Percentiles rank a stretch among this genome's conserved stretches.
These are phyloP conservation scores for Sphagnum fallax DNA, from an alignment of 228 moss, liverwort and hornwort genomes.

Conservation along the genomic window DNA sequence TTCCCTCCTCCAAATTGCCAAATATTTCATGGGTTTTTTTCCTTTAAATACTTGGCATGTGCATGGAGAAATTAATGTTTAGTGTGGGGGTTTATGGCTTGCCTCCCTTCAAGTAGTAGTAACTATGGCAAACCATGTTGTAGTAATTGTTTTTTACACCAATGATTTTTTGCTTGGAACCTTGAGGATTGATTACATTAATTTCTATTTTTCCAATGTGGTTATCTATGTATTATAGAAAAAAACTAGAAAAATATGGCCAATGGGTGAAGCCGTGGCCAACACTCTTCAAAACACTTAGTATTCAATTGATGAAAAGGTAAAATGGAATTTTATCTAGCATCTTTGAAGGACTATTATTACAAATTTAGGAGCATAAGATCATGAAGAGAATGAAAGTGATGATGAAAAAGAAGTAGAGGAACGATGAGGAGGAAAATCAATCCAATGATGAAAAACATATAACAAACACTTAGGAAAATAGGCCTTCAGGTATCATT, in stretches of 20 bases:
- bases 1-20: too few species aligned
- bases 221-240: background rate
- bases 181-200: too few species aligned
- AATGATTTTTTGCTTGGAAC: background rate
- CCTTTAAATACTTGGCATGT: too few species aligned
- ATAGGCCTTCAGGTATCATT: conserved; percentile 20
- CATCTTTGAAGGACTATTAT: conserved; percentile 75
- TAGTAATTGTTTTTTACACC: background rate
- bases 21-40: too few species aligned
- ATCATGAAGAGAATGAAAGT: conserved; percentile 16
- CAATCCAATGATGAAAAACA: conserved; percentile 5
- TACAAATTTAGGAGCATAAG: conserved; percentile 20
- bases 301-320: conserved; percentile 92
- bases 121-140: too few species aligned
- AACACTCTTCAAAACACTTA: conserved; percentile 86
- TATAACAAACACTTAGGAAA: background rate
- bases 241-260: conserved; percentile 31
- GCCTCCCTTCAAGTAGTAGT: too few species aligned
- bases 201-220: background rate
- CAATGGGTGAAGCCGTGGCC: conserved; percentile 86
- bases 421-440: conserved; percentile 10
- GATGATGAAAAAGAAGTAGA: conserved; percentile 15
- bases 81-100: too few species aligned
- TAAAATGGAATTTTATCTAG: conserved; percentile 83
- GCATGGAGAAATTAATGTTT: too few species aligned